Conservation (phyloP, 2,329 filamentous ascomycete species). For the Scorias spongiosa region DNA sequence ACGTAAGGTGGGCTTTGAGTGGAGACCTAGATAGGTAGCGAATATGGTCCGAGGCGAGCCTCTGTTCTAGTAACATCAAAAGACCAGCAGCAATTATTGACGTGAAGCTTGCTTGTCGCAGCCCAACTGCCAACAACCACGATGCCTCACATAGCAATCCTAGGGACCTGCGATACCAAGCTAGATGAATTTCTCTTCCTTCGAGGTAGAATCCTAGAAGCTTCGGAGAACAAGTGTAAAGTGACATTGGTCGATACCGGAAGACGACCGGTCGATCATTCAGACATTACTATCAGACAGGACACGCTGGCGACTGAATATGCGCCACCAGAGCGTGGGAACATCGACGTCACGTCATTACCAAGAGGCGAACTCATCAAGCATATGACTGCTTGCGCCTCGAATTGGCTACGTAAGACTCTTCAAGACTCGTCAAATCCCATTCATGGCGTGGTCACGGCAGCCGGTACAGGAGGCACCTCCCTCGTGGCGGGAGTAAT, state of each 20-base stretch:
- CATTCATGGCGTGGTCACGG: conserved; percentile 36
- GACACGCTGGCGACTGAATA: conserved; percentile 25
- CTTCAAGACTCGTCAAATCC: conserved; percentile 8
- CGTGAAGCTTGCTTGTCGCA: too few species aligned
- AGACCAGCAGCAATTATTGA: too few species aligned
- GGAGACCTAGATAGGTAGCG: too few species aligned
- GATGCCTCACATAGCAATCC: conserved; percentile 32
- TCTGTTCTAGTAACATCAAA: too few species aligned
- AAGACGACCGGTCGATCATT: conserved; percentile 25
- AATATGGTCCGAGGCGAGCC: too few species aligned
- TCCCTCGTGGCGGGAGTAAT: conserved; percentile 46
- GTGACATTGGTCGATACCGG: conserved; percentile 44
- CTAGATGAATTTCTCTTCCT: conserved; percentile 43
- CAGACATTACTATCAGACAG: conserved; percentile 34
- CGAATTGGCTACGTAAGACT: conserved; percentile 24
- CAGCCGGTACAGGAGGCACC: conserved; percentile 48
- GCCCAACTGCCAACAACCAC: conserved; percentile 5
- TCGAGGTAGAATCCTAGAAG: conserved; percentile 28
- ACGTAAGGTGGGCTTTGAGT: too few species aligned
- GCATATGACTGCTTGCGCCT: conserved; percentile 37
- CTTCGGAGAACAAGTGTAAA: conserved; percentile 11
- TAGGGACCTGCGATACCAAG: conserved; percentile 54
- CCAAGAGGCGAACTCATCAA: conserved; percentile 42
- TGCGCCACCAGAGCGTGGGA: conserved; percentile 8
- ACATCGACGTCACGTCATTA: conserved; percentile 22